A percentile compares a stretch with the other conserved stretches of the same genome.
phyloP scores from a whole-genome alignment of 805 yeast genomes.

The Starmera dryadoides region DNA sequence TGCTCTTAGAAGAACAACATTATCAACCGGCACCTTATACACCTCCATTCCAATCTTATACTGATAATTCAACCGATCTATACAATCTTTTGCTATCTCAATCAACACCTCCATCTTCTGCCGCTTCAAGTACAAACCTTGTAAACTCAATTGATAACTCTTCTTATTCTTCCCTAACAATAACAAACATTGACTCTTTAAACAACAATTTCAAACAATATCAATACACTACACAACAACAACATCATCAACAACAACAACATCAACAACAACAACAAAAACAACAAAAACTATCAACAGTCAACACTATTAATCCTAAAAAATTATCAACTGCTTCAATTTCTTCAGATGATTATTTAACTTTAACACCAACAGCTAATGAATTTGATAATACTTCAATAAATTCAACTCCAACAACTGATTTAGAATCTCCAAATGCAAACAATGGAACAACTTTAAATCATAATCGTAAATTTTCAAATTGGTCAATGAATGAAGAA shows the following conservation, averaged over 20 bases:
- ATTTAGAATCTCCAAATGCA: neutral
- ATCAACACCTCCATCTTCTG: neutral
- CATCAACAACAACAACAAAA: neutral
- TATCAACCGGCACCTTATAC: neutral
- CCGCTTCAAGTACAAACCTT: neutral
- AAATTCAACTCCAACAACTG: neutral
- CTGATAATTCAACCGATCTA: neutral
- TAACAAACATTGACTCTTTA: neutral
- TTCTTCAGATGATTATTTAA: neutral
- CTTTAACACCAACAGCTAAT: neutral
- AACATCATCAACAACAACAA: neutral
- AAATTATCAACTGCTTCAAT: constrained; percentile 6
- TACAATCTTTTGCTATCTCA: neutral
- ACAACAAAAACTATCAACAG: too few species aligned
- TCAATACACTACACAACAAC: neutral
- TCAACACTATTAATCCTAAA: constrained; percentile 9
- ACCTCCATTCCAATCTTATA: too few species aligned
- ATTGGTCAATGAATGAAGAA: constrained; percentile 21
- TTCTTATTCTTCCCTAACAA: neutral
- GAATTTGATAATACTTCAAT: neutral
- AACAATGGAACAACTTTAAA: too few species aligned
- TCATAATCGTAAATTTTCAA: constrained; percentile 3
- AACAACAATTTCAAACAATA: neutral
- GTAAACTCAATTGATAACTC: too few species aligned
- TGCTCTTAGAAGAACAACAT: neutral